Conservation (phyloP, 108 stramenopile species). For the Cyclotella distinguenda region DNA sequence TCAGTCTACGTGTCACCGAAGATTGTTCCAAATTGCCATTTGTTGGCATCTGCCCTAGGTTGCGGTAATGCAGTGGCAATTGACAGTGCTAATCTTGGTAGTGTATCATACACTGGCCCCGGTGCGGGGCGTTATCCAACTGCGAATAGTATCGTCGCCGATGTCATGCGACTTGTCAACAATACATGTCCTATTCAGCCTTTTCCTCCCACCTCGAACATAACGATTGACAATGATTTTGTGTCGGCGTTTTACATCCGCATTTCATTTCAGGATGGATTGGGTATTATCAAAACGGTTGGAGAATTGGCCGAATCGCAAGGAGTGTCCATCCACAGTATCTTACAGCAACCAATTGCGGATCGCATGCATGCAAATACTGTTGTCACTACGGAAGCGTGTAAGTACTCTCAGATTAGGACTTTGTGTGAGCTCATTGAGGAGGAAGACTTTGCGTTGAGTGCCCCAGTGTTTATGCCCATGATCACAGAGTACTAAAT, state of each 20-base stretch:
- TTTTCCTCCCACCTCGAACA: conserved; percentile 37
- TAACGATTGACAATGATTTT: conserved; percentile 74
- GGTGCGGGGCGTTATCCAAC: conserved; percentile 94
- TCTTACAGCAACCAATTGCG: conserved; percentile 81
- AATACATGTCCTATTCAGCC: conserved; percentile 38
- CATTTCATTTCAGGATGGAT: conserved; percentile 73
- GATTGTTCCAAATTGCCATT: conserved; percentile 65
- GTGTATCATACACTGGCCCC: conserved; percentile 75
- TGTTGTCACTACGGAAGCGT: conserved; percentile 79
- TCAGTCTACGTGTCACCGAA: conserved; percentile 84
- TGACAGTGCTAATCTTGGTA: conserved; percentile 71
- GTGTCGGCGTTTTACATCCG: conserved; percentile 79
- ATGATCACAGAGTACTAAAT: conserved; percentile 50
- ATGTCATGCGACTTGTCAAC: conserved; percentile 76
- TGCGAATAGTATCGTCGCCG: conserved; percentile 92
- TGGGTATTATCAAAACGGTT: conserved; percentile 78
- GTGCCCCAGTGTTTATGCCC: conserved; percentile 60
- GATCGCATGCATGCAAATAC: conserved; percentile 77
- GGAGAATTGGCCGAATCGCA: conserved; percentile 80
- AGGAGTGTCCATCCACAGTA: conserved; percentile 77
- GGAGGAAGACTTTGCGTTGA: conserved; percentile 55
- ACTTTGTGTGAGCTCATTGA: conserved; percentile 56
- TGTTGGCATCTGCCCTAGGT: conserved; percentile 66
- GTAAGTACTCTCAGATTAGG: conserved; percentile 54
- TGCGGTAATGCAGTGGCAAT: conserved; percentile 80